Evolutionary conservation across 139 green algal species (phyloP).

Genomic region (Chlorella sp.): DNA sequence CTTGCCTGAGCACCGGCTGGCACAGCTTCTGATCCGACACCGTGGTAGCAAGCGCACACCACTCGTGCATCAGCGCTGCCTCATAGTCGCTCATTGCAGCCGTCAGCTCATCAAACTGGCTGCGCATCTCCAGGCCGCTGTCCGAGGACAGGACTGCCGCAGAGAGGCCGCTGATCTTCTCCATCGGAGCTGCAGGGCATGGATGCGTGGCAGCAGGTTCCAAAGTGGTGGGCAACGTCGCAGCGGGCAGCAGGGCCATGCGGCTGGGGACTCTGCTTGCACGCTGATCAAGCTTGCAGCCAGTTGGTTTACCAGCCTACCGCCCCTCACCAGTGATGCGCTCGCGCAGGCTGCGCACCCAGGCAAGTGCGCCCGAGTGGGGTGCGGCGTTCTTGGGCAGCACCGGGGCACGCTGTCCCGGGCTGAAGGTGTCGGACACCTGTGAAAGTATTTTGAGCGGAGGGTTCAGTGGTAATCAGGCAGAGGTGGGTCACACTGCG

Average conservation of each 20-base stretch:
- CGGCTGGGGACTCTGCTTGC: neutral
- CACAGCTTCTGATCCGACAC: constrained; percentile 86
- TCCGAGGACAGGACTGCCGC: constrained; percentile 68
- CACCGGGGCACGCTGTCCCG: constrained; percentile 41
- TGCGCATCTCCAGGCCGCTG: constrained; percentile 63
- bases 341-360: constrained; percentile 81
- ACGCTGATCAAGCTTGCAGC: neutral
- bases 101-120: constrained; percentile 66
- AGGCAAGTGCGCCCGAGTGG: constrained; percentile 75
- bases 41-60: constrained; percentile 64
- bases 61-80: constrained; percentile 59
- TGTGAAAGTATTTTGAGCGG: neutral
- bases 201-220: neutral
- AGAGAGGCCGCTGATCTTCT: constrained; percentile 63
- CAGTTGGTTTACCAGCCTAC: neutral
- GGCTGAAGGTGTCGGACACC: constrained; percentile 73
- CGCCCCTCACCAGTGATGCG: constrained; percentile 59
- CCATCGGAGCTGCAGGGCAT: constrained; percentile 70
- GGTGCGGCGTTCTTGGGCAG: constrained; percentile 61
- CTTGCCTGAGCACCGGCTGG: constrained; percentile 72
- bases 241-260: neutral
- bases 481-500: neutral
- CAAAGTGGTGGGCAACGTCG: neutral
- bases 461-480: neutral
- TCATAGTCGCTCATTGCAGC: constrained; percentile 72